Percentiles rank a stretch among this genome's conserved stretches.
Conservation (phyloP, 768 basidiomycete species). For the Agaricus bisporus region DNA sequence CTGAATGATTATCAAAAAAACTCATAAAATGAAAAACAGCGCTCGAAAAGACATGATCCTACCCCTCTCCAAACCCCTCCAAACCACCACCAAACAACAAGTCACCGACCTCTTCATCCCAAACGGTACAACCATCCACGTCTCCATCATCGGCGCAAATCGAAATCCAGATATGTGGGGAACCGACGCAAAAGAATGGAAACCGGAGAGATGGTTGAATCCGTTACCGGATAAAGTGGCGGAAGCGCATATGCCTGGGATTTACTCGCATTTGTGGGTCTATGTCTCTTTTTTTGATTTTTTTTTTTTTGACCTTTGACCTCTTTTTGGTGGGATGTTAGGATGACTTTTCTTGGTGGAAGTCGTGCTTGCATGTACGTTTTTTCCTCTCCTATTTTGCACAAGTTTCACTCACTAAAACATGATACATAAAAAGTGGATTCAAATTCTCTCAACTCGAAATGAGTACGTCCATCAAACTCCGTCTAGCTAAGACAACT, state of each 20-base stretch:
- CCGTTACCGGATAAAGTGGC: constrained; percentile 25
- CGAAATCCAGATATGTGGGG: constrained; percentile 33
- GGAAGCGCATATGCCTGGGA: constrained; percentile 14
- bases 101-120: constrained; percentile 33
- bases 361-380: constrained; percentile 13
- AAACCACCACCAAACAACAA: constrained; percentile 26
- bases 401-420: not conserved
- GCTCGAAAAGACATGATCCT: constrained; percentile 22
- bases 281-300: too few species aligned
- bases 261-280: constrained; percentile 16
- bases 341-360: constrained; percentile 17
- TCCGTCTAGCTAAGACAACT: too few species aligned
- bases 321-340: not conserved
- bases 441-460: constrained; percentile 16
- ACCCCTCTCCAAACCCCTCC: constrained; percentile 38
- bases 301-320: too few species aligned
- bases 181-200: constrained; percentile 33
- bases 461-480: constrained; percentile 19
- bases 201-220: constrained; percentile 36
- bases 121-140: constrained; percentile 32
- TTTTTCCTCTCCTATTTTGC: not conserved
- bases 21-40: too few species aligned
- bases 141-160: constrained; percentile 32
- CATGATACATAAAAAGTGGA: constrained; percentile 11
- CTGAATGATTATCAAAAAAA: not conserved